These are phyloP conservation scores for Candida parachauliodes DNA, from an alignment of 805 yeast species.

Conservation along the genomic window DNA sequence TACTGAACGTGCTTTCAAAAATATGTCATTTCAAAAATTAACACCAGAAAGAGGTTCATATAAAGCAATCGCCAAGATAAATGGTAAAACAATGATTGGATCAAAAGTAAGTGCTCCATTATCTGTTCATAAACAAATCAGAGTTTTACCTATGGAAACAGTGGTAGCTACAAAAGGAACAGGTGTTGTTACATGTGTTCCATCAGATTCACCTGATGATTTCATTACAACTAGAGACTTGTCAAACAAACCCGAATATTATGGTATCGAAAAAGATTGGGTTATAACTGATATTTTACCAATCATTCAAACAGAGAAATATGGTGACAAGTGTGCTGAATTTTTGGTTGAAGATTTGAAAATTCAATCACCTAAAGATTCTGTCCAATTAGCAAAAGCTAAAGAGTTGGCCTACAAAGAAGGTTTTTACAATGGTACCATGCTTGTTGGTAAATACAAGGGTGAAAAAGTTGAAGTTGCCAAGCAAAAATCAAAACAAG, in stretches of 20 bases:
- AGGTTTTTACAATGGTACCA: constrained; percentile 86
- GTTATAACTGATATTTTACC: constrained; percentile 69
- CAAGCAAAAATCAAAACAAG: constrained; percentile 80
- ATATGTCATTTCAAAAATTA: constrained; percentile 92
- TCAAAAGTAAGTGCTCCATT: constrained; percentile 84
- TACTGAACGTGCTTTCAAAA: constrained; percentile 94
- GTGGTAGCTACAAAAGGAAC: constrained; percentile 95
- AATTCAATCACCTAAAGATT: constrained; percentile 92
- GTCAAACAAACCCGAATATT: constrained; percentile 85
- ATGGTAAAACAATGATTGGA: constrained; percentile 78
- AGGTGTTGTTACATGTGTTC: constrained; percentile 98
- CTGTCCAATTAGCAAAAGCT: constrained; percentile 81
- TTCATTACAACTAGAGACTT: constrained; percentile 82
- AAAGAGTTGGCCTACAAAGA: constrained; percentile 95
- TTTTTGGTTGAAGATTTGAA: constrained; percentile 78
- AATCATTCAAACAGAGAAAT: constrained; percentile 74
- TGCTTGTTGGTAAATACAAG: constrained; percentile 75
- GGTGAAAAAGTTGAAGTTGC: constrained; percentile 92
- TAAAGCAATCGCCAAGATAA: constrained; percentile 53
- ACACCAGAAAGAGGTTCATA: constrained; percentile 86
- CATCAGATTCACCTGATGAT: constrained; percentile 99
- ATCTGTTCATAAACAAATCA: constrained; percentile 62
- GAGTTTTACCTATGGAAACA: constrained; percentile 96
- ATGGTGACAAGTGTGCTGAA: constrained; percentile 88
- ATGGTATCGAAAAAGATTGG: constrained; percentile 84